These are phyloP conservation scores for Fusarium succisae DNA, from an alignment of 2,329 filamentous ascomycete genomes.

Conservation along the genomic window DNA sequence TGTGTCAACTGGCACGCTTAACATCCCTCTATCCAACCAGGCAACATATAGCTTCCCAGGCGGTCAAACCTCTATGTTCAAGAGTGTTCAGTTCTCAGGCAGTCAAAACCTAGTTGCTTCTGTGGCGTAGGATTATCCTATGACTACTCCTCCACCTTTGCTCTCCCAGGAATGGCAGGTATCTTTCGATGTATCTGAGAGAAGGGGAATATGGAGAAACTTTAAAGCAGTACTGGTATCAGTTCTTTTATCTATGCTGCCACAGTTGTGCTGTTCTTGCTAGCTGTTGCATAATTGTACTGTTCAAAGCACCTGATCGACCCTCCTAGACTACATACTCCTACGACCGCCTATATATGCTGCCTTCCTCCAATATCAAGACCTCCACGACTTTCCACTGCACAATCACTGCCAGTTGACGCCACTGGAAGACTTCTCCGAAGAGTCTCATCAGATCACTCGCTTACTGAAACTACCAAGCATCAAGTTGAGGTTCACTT, in stretches of 20 bases:
- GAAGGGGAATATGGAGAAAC: background rate
- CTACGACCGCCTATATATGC: background rate
- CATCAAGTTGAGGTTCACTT: background rate
- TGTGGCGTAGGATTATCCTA: too few relatives aligned
- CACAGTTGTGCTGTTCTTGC: accelerated
- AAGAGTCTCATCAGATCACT: too few relatives aligned
- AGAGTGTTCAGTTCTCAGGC: background rate
- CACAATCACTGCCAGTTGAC: too few relatives aligned
- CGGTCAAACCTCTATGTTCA: background rate
- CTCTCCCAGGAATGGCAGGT: accelerated
- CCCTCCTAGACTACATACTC: accelerated
- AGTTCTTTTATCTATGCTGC: accelerated
- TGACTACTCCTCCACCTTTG: too few relatives aligned
- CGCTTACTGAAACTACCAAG: background rate
- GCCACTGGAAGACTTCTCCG: background rate
- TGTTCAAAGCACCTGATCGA: accelerated
- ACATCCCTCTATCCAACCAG: background rate
- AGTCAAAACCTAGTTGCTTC: background rate
- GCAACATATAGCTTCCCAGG: too few relatives aligned
- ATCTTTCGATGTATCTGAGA: accelerated
- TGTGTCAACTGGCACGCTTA: too few relatives aligned
- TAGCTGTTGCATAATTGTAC: accelerated
- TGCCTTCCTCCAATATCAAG: background rate
- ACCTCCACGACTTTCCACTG: background rate
- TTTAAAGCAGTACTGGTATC: background rate